phyloP scores from a whole-genome alignment of 2,329 filamentous ascomycete species.

The Fusarium brachygibbosum region DNA sequence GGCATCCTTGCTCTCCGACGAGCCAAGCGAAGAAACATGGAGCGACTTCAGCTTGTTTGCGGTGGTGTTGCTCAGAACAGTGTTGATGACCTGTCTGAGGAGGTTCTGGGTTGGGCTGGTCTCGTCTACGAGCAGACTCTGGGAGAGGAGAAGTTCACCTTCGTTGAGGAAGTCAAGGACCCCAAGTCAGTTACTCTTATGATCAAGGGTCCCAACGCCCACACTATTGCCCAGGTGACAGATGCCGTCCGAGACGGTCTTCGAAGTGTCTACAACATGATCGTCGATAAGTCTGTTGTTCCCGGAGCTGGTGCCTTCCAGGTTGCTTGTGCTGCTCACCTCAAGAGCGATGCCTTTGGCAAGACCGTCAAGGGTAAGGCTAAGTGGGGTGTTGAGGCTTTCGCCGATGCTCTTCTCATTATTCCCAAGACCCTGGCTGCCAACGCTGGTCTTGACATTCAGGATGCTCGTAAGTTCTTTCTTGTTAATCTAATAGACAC shows the following conservation, averaged over 20 bases:
- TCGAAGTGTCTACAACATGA: constrained; percentile 98
- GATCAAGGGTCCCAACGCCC: constrained; percentile 97
- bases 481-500: constrained; percentile 1
- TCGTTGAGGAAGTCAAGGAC: constrained; percentile 98
- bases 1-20: constrained; percentile 93
- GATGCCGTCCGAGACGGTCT: constrained; percentile 96
- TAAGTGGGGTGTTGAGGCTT: constrained; percentile 94
- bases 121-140: constrained; percentile 97
- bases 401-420: constrained; percentile 92
- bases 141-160: constrained; percentile 99
- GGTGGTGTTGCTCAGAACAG: constrained; percentile 95
- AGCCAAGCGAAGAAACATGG: constrained; percentile 99
- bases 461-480: constrained; percentile 83
- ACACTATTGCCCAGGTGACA: constrained; percentile 96
- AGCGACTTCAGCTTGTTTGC: constrained; percentile 93
- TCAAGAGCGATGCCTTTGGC: constrained; percentile 87
- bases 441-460: constrained; percentile 96
- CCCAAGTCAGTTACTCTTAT: constrained; percentile 97
- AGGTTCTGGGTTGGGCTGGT: constrained; percentile 94
- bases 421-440: constrained; percentile 98
- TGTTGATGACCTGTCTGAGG: constrained; percentile 90
- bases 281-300: constrained; percentile 96
- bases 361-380: constrained; percentile 98
- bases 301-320: constrained; percentile 97
- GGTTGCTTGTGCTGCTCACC: constrained; percentile 88